These are phyloP conservation scores for Annona squamosa DNA, from an alignment of 164 flowering plant genomes.

Conservation along the genomic window DNA sequence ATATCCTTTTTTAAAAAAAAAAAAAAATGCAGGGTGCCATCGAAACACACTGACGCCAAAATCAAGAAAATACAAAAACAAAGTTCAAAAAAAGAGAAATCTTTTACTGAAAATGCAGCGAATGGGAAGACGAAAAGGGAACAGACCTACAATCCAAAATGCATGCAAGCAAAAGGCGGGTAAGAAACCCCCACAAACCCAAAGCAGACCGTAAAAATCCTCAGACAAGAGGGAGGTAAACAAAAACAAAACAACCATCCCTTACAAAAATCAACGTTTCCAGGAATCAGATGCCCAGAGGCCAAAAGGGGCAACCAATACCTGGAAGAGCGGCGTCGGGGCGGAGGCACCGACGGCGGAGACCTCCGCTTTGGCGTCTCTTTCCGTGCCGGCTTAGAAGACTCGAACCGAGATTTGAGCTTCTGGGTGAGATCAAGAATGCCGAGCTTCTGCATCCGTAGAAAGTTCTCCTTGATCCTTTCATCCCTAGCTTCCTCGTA, in stretches of 20 bases:
- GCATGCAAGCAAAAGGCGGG: too few species aligned
- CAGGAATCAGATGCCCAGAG: background rate
- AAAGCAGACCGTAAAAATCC: too few species aligned
- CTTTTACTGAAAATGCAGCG: too few species aligned
- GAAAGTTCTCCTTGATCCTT: conserved; percentile 59
- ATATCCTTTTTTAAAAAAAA: too few species aligned
- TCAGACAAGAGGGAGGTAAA: background rate
- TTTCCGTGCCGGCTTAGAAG: conserved; percentile 15
- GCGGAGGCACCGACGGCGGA: conserved; percentile 18
- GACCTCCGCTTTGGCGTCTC: conserved; percentile 9
- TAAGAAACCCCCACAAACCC: too few species aligned
- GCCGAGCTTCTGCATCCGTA: conserved; percentile 66
- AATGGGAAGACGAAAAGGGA: too few species aligned
- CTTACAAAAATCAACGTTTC: background rate
- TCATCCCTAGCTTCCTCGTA: conserved; percentile 58
- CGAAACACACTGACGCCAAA: too few species aligned
- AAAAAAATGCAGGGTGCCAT: too few species aligned
- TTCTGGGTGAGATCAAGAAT: conserved; percentile 50
- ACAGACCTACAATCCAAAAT: too few species aligned
- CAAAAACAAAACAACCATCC: background rate
- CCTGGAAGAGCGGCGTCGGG: conserved; percentile 64
- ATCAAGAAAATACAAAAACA: too few species aligned
- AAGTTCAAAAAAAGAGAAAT: too few species aligned
- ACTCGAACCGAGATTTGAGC: conserved; percentile 29
- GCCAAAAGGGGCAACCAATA: conserved; percentile 1